These are phyloP conservation scores for Crithidia bombi DNA, from an alignment of 208 protist species.

Conservation along the genomic window DNA sequence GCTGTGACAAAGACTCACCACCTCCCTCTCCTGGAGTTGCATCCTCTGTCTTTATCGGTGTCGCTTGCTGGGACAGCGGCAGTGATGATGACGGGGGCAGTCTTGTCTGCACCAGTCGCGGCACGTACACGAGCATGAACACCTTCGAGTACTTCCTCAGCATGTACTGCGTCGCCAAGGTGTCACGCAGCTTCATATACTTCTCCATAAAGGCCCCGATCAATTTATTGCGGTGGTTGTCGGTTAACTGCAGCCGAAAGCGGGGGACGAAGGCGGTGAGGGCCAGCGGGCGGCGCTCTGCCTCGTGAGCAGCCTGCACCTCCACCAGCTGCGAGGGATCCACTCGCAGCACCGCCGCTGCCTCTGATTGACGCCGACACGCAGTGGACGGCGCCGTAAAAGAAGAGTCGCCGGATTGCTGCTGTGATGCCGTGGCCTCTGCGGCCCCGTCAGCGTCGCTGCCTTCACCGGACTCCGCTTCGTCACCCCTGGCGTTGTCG, in stretches of 20 bases:
- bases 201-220: slow-evolving; percentile 34
- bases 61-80: not conserved
- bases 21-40: not conserved
- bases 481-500: slow-evolving; percentile 15
- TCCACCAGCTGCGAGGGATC: slow-evolving; percentile 49
- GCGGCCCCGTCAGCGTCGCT: slow-evolving; percentile 1
- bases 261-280: slow-evolving; percentile 46
- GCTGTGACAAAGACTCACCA: not conserved
- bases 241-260: slow-evolving; percentile 33
- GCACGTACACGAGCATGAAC: slow-evolving; percentile 56
- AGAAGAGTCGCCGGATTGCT: not conserved
- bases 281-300: slow-evolving; percentile 57
- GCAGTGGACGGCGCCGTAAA: not conserved
- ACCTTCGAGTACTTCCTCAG: slow-evolving; percentile 32
- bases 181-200: slow-evolving; percentile 46
- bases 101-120: not conserved
- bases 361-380: slow-evolving; percentile 9
- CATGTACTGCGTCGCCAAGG: slow-evolving; percentile 42
- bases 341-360: slow-evolving; percentile 30
- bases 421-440: not conserved
- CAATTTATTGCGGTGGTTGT: slow-evolving; percentile 16
- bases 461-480: slow-evolving; percentile 13
- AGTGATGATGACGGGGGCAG: not conserved
- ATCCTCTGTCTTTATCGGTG: not conserved
- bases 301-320: slow-evolving; percentile 61